Evolutionary conservation across 1,139 yeast species (phyloP).

Genomic region (Geotrichum candidum): DNA sequence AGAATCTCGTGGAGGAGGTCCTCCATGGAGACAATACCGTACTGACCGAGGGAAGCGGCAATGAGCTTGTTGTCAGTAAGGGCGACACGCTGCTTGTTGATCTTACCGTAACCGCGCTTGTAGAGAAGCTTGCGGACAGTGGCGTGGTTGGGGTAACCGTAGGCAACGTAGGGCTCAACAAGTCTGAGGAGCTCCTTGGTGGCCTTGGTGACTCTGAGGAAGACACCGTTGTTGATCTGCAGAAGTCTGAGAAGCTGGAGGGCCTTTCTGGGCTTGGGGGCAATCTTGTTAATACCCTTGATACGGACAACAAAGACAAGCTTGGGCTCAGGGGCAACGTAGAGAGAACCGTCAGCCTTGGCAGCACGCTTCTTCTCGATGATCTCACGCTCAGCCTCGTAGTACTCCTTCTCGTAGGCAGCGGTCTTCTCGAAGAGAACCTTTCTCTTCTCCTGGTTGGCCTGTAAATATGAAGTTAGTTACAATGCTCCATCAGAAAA

Average conservation of each 20-base stretch:
- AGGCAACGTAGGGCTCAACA: slow-evolving; percentile 98
- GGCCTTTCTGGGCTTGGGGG: slow-evolving; percentile 99
- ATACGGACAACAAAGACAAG: slow-evolving; percentile 97
- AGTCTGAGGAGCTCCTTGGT: slow-evolving; percentile 93
- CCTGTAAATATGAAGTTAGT: slow-evolving; percentile 25
- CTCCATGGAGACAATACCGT: slow-evolving; percentile 93
- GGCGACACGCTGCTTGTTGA: slow-evolving; percentile 97
- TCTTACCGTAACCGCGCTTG: slow-evolving; percentile 99
- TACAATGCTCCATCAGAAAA: not conserved
- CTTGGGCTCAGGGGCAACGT: slow-evolving; percentile 95
- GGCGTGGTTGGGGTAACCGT: slow-evolving; percentile 97
- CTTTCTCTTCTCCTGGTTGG: slow-evolving; percentile 57
- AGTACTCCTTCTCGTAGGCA: slow-evolving; percentile 96
- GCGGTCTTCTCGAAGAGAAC: slow-evolving; percentile 96
- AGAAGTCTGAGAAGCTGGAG: slow-evolving; percentile 95
- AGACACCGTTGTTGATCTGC: slow-evolving; percentile 98
- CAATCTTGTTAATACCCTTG: slow-evolving; percentile 99
- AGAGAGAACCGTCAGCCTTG: slow-evolving; percentile 73
- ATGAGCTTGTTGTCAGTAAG: slow-evolving; percentile 83
- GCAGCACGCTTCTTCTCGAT: slow-evolving; percentile 94
- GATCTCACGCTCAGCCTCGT: slow-evolving; percentile 88
- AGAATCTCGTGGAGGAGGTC: slow-evolving; percentile 98
- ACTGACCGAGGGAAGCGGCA: slow-evolving; percentile 91
- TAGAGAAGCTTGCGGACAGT: slow-evolving; percentile 94
- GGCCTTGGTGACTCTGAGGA: slow-evolving; percentile 97